Evolutionary conservation across 176 grass and related monocot genomes (phyloP), one percentile per base, ranked within the genome.

Genomic region (Triticum dicoccoides): DNA sequence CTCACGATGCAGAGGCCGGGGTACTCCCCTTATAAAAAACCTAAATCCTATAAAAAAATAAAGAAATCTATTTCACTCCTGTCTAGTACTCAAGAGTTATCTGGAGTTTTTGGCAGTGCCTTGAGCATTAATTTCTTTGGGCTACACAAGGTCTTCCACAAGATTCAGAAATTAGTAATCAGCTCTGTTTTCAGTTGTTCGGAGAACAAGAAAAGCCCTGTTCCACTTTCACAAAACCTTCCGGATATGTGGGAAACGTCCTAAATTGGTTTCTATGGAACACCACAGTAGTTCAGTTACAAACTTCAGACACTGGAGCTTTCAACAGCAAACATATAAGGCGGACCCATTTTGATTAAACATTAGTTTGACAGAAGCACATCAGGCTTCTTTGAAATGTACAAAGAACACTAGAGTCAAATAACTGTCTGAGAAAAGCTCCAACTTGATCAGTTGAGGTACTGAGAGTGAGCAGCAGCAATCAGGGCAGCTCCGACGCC

Each of bases 401-500:
- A 73, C 72, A 83, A 7, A 69, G 61, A 10, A 62, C 7, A 52
- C 38, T 35, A 29, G 63, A 51, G 3, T 9, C 29, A 34, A 77
- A 78, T 13, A 21, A 23, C 69, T 69, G 1, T 23, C 37, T 12
- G 24, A 8, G 8, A 45, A 15, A 65, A 42, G 27, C 35, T 61
- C 33, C 2, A 69, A 61, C 49, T 34, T 25, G 24, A 18, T 69
- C 62, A 49, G 3, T 56, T 88, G 23, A 24, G 38, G 37, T 79
- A 68, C 54, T 90, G 78, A n/a, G 93, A 92, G 51, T 95, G 88
- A 63, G 93, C 83, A 67, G 96, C 96, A 8, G 90, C 96, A 33
- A 98, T 87, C 12, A 95, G 82, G 20, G 96, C 96, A 21, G 93
- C 96, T n/a, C 96, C 96, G 9, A 94, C 52, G 18, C 96, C 96